A percentile compares a stretch with the other conserved stretches of the same genome.
Conservation (phyloP, 345 rosid species). For the Pelargonium nanum region DNA sequence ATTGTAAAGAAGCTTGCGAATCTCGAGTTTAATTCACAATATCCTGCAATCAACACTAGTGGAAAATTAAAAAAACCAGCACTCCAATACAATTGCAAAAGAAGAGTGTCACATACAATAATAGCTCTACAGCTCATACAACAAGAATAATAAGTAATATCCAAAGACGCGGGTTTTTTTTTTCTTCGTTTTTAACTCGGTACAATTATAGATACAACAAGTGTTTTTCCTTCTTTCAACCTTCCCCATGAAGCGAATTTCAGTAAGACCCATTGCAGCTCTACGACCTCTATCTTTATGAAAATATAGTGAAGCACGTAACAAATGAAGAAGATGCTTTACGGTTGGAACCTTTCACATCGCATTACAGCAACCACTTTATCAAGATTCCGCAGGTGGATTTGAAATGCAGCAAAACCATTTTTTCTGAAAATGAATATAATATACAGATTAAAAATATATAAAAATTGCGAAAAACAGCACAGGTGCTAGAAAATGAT, state of each 20-base stretch:
- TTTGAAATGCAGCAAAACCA: slow-evolving; percentile 86
- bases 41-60: too few species aligned
- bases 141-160: too few species aligned
- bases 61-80: too few species aligned
- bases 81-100: too few species aligned
- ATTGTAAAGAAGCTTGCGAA: too few species aligned
- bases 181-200: too few species aligned
- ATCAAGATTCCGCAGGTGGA: slow-evolving; percentile 63
- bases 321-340: slow-evolving; percentile 24
- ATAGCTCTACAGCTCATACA: too few species aligned
- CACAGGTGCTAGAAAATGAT: neutral
- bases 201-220: too few species aligned
- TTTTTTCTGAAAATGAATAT: slow-evolving; percentile 48
- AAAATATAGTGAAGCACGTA: slow-evolving; percentile 30
- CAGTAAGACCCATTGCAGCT: slow-evolving; percentile 29
- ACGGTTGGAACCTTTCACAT: slow-evolving; percentile 20
- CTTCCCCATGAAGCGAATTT: slow-evolving; percentile 12
- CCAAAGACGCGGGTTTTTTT: too few species aligned
- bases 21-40: too few species aligned
- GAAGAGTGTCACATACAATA: too few species aligned
- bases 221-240: neutral
- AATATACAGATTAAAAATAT: slow-evolving; percentile 7
- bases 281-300: slow-evolving; percentile 36
- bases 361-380: slow-evolving; percentile 7
- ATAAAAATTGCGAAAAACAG: neutral